Base-by-base conservation (phyloP, 2,329 filamentous ascomycete genomes). In the Apiospora marii region DNA sequence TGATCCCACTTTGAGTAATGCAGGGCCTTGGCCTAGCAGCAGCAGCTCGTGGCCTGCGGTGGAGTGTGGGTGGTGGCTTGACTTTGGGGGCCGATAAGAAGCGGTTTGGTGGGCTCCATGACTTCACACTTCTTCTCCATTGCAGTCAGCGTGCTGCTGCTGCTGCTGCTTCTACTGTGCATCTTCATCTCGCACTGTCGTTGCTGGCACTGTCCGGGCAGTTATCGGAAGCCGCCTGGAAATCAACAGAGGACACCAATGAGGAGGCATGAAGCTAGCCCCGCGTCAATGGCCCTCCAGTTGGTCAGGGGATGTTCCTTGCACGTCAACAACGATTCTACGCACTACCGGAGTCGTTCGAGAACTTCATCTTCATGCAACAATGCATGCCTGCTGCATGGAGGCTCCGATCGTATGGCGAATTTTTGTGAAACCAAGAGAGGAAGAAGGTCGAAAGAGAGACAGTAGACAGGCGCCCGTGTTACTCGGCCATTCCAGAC, bases 241-340 rank as follows among this genome's bases (percentile, higher is more conserved):
- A 64, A 64, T 64, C 58, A 64, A 64, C 58, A 64, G 8, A 41
- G 34, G 34, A 41, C 58, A 64, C 58, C 58, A 64, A 64, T 64
- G 58, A 64, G 58, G 34, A 64, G 30, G 30, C 53, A 61, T 61
- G 30, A 61, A 61, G 30, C 53, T 37, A 64, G 58, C 58, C 58
- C 58, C 58, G 58, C 58, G 58, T 64, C 12, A 37, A 41, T 64
- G 34, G n/a, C 58, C 34, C 19, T 64, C 58, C 22, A 64, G 58
- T 64, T 64, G 58, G 34, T 64, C 34, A 64, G 58, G 58, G 58
- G 58, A 64, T 64, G 58, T 64, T 64, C 58, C 58, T 64, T 64
- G 58, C 58, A 64, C 37, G 58, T 64, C 58, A 64, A 64, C 34
- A 64, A 64, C 58, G 58, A 4, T 34, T 4, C 22, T 24, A 24